Conservation (phyloP, 257 asterid species). For the Nicotiana noctiflora region DNA sequence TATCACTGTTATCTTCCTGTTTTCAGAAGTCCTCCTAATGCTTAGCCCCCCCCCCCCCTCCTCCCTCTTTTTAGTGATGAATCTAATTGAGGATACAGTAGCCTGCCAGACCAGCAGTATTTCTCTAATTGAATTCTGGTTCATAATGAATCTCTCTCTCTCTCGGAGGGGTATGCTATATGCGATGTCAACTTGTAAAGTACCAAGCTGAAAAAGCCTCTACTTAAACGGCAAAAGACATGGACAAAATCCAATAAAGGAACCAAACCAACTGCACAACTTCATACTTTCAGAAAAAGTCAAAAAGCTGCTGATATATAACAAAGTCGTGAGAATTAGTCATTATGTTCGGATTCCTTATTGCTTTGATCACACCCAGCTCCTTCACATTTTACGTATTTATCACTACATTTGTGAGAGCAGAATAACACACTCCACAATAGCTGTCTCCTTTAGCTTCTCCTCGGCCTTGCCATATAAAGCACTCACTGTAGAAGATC, state of each 20-base stretch:
- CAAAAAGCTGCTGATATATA: background rate
- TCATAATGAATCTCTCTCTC: background rate
- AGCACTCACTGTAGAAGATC: background rate
- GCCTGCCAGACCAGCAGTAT: background rate
- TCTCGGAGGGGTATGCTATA: background rate
- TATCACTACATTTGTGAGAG: background rate
- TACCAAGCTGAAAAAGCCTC: background rate
- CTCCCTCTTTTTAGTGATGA: background rate
- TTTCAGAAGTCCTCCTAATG: background rate
- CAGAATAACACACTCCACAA: background rate
- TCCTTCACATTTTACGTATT: background rate
- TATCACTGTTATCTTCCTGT: background rate
- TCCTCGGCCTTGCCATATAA: background rate
- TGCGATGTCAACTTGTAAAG: background rate
- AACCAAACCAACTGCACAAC: background rate
- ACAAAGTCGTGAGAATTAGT: background rate
- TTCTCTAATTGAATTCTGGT: background rate
- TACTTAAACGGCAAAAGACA: background rate
- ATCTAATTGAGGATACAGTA: background rate
- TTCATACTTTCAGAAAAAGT: background rate
- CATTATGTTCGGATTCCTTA: background rate
- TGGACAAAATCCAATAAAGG: background rate
- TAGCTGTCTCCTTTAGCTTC: background rate
- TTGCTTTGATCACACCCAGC: background rate
- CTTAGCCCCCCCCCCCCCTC: background rate